Conservation (phyloP, 192 early-diverging fungal genomes). For the Neocallimastix lanati region DNA sequence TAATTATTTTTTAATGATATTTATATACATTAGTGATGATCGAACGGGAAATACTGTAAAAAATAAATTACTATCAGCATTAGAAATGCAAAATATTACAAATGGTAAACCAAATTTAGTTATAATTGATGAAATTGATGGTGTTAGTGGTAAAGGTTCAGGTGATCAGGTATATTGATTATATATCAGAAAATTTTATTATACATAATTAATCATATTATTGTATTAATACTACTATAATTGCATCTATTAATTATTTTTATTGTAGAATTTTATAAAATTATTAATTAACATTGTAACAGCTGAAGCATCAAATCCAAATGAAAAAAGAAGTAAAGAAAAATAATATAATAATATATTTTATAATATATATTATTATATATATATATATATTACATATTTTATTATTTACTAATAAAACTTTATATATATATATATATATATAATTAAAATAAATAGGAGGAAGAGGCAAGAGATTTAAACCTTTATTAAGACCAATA, state of each 20-base stretch:
- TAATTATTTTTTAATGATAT: background rate
- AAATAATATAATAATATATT: background rate
- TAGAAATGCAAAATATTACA: constrained; percentile 53
- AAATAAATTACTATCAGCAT: constrained; percentile 51
- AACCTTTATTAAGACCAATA: constrained; percentile 65
- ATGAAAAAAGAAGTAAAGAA: background rate
- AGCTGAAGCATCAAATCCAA: background rate
- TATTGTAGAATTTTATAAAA: constrained; percentile 74
- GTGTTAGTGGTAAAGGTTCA: constrained; percentile 43
- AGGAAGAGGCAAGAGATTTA: constrained; percentile 12
- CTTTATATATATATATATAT: no score
- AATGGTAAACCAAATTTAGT: constrained; percentile 55
- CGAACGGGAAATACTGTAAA: constrained; percentile 58
- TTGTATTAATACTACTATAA: no score
- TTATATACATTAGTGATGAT: constrained; percentile 55
- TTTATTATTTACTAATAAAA: no score
- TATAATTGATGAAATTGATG: constrained; percentile 95
- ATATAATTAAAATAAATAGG: background rate
- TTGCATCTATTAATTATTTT: no score
- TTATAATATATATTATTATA: no score
- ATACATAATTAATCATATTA: no score
- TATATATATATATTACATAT: no score
- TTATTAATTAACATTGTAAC: constrained; percentile 47
- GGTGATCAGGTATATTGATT: constrained; percentile 49
- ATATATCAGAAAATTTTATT: no score